Base-by-base conservation (phyloP, 2,329 filamentous ascomycete genomes). In the Hypocreales sp. region DNA sequence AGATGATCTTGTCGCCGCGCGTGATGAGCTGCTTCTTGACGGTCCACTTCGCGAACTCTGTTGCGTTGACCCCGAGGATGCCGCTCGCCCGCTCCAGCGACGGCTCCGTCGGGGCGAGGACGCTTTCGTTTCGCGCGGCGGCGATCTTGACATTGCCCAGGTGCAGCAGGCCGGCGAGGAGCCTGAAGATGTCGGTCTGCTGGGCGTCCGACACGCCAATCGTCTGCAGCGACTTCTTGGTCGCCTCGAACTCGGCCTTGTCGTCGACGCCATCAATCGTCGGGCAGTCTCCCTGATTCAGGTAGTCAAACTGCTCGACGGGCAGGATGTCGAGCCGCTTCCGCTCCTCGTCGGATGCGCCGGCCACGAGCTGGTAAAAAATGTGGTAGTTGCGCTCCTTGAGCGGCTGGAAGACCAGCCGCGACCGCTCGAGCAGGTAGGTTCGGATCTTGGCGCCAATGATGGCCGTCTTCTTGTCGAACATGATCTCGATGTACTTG, bases 401-500 rank as follows among this genome's bases (percentile, higher is more conserved):
- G 37, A 94, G 62, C 22, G 90, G 90, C 50, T 98, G 90, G 55
- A 95, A 98, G 12, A 95, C 90, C 44, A 98, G 64, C 58, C 90
- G 78, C 35, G 90, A 95, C 34, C 90, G 80, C 54, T 98, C 90
- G 24, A 98, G 64, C 39, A 98, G 64, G 48, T 98, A 98, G 30
- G 86, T 94, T 42, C 90, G 72, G 48, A 98, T 98, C 61, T 92
- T 92, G 31, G 90, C 90, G 40, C 90, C 90, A 47, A 95, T 94
- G 44, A 98, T 98, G 51, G 92, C 90, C 35, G 83, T 93, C 45
- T 78, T 72, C 36, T 82, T 72, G 58, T 95, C 86, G 54, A 98
- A 98, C 83, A 95, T 87, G 50, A 98, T 98, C 60, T 98, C 90
- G 44, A 98, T 95, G 55, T 98, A 98, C 65, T 98, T 98, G 53